Conservation (phyloP, 192 early-diverging fungal species). For the Rhizophagus sp. region DNA sequence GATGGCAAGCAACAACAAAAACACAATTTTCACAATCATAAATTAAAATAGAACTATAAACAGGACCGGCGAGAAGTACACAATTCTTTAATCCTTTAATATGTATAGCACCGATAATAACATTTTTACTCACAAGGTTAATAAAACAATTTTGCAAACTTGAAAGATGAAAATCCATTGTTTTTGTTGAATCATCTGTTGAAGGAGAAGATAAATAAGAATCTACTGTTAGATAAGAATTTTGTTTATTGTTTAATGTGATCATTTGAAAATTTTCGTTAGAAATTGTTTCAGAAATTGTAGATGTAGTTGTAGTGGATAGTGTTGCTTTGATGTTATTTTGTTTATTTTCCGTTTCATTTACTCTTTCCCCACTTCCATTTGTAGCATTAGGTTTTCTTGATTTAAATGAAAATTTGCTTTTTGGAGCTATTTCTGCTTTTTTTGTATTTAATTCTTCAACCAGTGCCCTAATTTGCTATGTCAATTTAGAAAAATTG, state of each 20-base stretch:
- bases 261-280: slow-evolving; percentile 36
- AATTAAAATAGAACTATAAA: slow-evolving; percentile 73
- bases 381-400: slow-evolving; percentile 35
- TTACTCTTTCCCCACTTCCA: neutral
- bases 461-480: slow-evolving; percentile 54
- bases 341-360: neutral
- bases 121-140: slow-evolving; percentile 52
- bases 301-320: neutral
- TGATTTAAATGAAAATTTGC: slow-evolving; percentile 72
- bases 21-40: slow-evolving; percentile 64
- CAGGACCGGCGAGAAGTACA: slow-evolving; percentile 64
- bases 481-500: slow-evolving; percentile 13
- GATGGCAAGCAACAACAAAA: slow-evolving; percentile 72
- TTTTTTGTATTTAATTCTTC: slow-evolving; percentile 40
- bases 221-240: slow-evolving; percentile 39
- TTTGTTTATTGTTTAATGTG: slow-evolving; percentile 38
- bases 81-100: slow-evolving; percentile 63
- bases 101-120: slow-evolving; percentile 70
- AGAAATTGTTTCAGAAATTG: neutral
- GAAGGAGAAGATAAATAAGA: slow-evolving; percentile 18
- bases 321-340: neutral
- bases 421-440: slow-evolving; percentile 51
- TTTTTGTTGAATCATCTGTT: neutral
- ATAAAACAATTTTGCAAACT: slow-evolving; percentile 65
- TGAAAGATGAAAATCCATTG: slow-evolving; percentile 60